A percentile compares a stretch with the other conserved stretches of the same genome.
phyloP scores from a whole-genome alignment of 106 monocot species.

The Narthecium ossifragum region DNA sequence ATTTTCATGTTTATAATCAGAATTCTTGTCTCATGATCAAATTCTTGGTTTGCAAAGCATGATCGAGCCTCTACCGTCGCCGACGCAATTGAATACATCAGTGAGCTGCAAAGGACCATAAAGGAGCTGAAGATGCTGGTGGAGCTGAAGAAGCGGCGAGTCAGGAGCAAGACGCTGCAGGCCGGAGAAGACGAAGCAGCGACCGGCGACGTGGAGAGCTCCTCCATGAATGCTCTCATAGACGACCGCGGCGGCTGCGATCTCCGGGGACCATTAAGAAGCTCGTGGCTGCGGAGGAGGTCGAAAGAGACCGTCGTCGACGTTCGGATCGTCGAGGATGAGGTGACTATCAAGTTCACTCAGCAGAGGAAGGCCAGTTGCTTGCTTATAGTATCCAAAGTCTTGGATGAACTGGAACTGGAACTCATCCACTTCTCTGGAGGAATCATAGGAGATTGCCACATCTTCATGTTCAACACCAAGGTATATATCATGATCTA shows the following conservation, averaged over 20 bases:
- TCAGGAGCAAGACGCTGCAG: constrained; percentile 12
- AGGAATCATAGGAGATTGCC: constrained; percentile 66
- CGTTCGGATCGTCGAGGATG: constrained; percentile 83
- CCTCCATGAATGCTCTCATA: constrained; percentile 12
- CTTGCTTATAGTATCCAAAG: constrained; percentile 28
- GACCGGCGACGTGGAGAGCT: constrained; percentile 30
- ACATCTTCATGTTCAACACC: constrained; percentile 72
- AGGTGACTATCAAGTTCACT: constrained; percentile 72
- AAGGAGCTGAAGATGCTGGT: constrained; percentile 61
- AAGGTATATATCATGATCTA: no score
- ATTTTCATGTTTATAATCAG: no score
- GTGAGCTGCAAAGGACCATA: constrained; percentile 61
- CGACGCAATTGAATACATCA: constrained; percentile 82
- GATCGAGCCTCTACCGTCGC: constrained; percentile 72
- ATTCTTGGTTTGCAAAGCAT: no score
- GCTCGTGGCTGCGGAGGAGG: constrained; percentile 74
- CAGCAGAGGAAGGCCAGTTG: constrained; percentile 38
- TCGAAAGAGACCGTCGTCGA: constrained; percentile 57
- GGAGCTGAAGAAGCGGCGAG: constrained; percentile 41
- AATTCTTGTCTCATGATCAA: no score
- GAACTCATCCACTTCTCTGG: constrained; percentile 64
- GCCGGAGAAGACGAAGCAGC: background rate
- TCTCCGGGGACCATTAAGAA: constrained; percentile 20
- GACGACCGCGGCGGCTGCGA: constrained; percentile 3
- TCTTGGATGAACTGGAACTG: constrained; percentile 60